phyloP scores from a whole-genome alignment of 805 yeast genomes.

The Candida ponderosae region DNA sequence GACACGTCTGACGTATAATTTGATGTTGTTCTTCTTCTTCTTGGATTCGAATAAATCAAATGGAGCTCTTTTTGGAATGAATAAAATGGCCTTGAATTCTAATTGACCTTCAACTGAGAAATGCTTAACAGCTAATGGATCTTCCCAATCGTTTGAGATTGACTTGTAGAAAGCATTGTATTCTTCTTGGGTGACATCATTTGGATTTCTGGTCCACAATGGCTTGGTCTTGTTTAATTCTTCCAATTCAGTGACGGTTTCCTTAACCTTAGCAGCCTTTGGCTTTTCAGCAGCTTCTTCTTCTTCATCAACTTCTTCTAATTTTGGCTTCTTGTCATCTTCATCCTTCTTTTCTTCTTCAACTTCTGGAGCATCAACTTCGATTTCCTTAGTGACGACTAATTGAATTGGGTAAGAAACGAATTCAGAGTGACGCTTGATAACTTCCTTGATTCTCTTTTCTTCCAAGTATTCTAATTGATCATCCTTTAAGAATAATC shows the following conservation, averaged over 20 bases:
- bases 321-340: slow-evolving; percentile 61
- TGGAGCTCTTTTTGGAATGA: slow-evolving; percentile 99
- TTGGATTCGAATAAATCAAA: slow-evolving; percentile 95
- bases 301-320: slow-evolving; percentile 68
- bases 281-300: slow-evolving; percentile 63
- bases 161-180: slow-evolving; percentile 99
- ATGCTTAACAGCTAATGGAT: slow-evolving; percentile 98
- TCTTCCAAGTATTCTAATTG: slow-evolving; percentile 99
- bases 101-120: slow-evolving; percentile 99
- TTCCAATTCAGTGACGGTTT: slow-evolving; percentile 90
- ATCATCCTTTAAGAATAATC: slow-evolving; percentile 97
- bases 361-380: slow-evolving; percentile 89
- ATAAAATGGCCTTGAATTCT: slow-evolving; percentile 96
- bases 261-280: slow-evolving; percentile 85
- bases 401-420: slow-evolving; percentile 99
- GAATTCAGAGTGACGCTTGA: slow-evolving; percentile 98
- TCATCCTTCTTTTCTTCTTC: slow-evolving; percentile 54
- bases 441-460: slow-evolving; percentile 98
- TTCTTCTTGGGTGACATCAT: slow-evolving; percentile 96
- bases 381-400: slow-evolving; percentile 97
- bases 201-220: slow-evolving; percentile 98
- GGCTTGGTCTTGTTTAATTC: slow-evolving; percentile 99
- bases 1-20: slow-evolving; percentile 98
- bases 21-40: slow-evolving; percentile 99
- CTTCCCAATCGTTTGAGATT: slow-evolving; percentile 99